Base-by-base conservation (phyloP, 495 filamentous ascomycete genomes). In the Echria macrotheca region DNA sequence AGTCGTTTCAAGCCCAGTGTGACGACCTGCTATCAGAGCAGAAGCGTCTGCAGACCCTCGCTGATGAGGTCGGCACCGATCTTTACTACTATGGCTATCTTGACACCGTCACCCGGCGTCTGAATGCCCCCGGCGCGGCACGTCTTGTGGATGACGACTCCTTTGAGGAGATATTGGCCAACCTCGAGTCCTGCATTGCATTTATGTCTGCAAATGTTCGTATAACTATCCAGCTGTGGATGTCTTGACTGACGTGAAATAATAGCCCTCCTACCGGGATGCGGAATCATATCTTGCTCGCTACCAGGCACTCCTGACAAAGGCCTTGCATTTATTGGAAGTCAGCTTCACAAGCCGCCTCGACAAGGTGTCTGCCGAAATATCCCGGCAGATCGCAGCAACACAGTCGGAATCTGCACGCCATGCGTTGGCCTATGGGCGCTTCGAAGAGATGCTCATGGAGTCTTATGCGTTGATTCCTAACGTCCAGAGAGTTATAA, bases 21-120 rank as follows among this genome's bases (percentile, higher is more conserved):
- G 87, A 96, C 58, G 86, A 87, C 12, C 69, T 97, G 1, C 64
- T 96, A 19, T 69, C 79, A 3, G 87, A 94, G 40, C 86, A 96
- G 62, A 81, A 77, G 52, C 81, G 85, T 11, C 75, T 95, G 18
- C 79, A 84, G 41, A 74, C 75, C 26, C 72, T 97, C 29, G 86
- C 89, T 1, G 82, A 91, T 53, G 82, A 85, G 23, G 85, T 99
- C 37, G 84, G 85, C 5, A 80, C 84, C 22, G 94, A 95, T 53
- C 74, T 96, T 5, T 82, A 89, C 53, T 96, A 95, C 62, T 99
- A 96, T 61, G 80, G 83, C 17, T 94, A 91, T 61, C 76, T 97
- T 17, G 93, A 96, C 49, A 90, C 85, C 41, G 87, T 91, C 40
- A 96, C 90, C 9, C 78, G 89, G 43, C 78, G 86, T 22, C 79